A percentile compares a stretch with the other conserved stretches of the same genome.
Evolutionary conservation across 352 stramenopile species (phyloP).

Genomic region (Globisporangium nodosum): DNA sequence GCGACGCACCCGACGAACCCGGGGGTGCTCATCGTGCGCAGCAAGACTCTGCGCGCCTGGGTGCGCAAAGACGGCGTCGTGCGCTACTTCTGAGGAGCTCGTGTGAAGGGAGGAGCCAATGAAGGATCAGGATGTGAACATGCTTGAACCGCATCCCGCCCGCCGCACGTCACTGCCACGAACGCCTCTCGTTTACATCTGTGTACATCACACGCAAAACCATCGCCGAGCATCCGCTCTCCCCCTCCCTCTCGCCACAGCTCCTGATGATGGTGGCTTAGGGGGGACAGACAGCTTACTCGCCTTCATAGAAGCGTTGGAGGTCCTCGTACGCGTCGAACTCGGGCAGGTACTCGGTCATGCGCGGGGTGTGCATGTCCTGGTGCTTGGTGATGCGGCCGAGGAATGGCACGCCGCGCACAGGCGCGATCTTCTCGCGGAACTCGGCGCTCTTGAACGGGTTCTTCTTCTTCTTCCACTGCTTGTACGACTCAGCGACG

Average conservation of each 20-base stretch:
- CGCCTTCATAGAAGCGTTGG: slow-evolving; percentile 10
- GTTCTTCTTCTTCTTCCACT: slow-evolving; percentile 78
- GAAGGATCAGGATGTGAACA: no score
- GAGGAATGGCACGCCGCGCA: slow-evolving; percentile 66
- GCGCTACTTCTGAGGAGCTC: slow-evolving; percentile 7
- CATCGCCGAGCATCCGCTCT: no score
- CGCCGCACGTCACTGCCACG: no score
- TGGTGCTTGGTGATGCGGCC: slow-evolving; percentile 41
- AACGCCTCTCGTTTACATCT: no score
- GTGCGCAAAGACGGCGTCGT: slow-evolving; percentile 31
- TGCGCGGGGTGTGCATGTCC: slow-evolving; percentile 27
- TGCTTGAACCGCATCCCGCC: no score
- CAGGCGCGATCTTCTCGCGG: slow-evolving; percentile 39
- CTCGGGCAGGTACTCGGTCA: slow-evolving; percentile 42
- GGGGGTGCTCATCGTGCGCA: slow-evolving; percentile 47
- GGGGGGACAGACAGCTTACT: neutral
- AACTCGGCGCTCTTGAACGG: slow-evolving; percentile 62
- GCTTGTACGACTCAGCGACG: slow-evolving; percentile 45
- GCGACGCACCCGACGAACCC: slow-evolving; percentile 50
- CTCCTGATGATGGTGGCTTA: no score
- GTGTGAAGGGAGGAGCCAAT: no score
- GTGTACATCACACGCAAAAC: no score
- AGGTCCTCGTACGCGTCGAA: slow-evolving; percentile 23
- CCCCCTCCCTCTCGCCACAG: no score
- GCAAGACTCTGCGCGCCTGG: slow-evolving; percentile 51